phyloP scores from a whole-genome alignment of 2,329 filamentous ascomycete genomes.

The Simplicillium sp. region DNA sequence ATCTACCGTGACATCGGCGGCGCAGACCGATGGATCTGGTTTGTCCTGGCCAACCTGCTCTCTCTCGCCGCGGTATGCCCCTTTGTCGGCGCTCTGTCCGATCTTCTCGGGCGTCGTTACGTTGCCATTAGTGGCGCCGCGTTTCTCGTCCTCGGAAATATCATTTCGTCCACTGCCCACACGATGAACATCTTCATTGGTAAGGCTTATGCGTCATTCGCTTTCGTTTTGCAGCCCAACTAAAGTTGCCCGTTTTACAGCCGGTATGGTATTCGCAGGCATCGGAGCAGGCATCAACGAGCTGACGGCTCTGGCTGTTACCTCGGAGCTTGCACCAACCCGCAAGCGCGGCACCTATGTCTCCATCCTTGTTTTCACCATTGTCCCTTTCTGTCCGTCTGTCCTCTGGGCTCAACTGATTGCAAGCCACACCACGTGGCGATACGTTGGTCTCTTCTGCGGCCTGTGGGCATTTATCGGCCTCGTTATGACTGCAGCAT shows the following conservation, averaged over 20 bases:
- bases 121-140: constrained; percentile 45
- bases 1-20: constrained; percentile 54
- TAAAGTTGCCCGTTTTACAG: neutral
- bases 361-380: neutral
- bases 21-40: constrained; percentile 51
- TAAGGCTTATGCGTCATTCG: too few relatives aligned
- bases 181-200: neutral
- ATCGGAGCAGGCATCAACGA: neutral
- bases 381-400: neutral
- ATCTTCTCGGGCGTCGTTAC: constrained; percentile 52
- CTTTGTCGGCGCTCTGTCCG: constrained; percentile 57
- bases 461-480: constrained; percentile 42
- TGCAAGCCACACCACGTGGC: constrained; percentile 36
- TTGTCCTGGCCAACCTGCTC: constrained; percentile 42
- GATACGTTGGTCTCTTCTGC: constrained; percentile 44
- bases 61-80: constrained; percentile 47
- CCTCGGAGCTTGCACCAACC: constrained; percentile 27
- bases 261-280: neutral
- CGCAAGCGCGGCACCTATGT: neutral
- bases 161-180: constrained; percentile 28
- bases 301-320: constrained; percentile 20
- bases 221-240: constrained; percentile 43
- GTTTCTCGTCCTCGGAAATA: constrained; percentile 48
- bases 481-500: constrained; percentile 37
- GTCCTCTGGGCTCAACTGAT: constrained; percentile 35